Percentiles rank a stretch among this genome's conserved stretches.
phyloP scores from a whole-genome alignment of 345 rosid species.

The Dimocarpus longan region DNA sequence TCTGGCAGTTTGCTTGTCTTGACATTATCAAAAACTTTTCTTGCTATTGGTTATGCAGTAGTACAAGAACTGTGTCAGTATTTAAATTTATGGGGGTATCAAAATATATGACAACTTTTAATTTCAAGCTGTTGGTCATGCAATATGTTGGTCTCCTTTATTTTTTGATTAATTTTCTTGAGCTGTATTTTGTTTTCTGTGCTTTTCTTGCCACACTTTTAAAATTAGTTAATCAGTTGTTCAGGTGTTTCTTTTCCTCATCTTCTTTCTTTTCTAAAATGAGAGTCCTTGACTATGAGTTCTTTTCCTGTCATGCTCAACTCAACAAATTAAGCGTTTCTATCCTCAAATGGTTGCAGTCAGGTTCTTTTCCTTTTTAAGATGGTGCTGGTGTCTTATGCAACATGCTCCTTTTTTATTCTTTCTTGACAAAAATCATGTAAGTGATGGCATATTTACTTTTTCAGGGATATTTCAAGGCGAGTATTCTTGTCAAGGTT shows the following conservation, averaged over 20 bases:
- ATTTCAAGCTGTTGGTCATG: slow-evolving; percentile 3
- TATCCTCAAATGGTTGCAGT: neutral
- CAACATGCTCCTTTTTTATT: neutral
- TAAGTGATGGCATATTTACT: neutral
- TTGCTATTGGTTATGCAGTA: slow-evolving; percentile 5
- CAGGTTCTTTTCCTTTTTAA: neutral
- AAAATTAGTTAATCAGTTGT: neutral
- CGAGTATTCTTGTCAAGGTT: slow-evolving; percentile 60
- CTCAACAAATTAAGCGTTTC: neutral
- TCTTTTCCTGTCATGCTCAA: neutral
- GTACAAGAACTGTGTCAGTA: neutral
- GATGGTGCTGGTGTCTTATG: neutral
- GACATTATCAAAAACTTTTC: neutral
- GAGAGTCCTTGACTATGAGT: neutral
- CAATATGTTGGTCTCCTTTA: neutral
- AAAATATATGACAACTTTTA: neutral
- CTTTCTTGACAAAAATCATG: neutral
- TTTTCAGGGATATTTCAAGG: slow-evolving; percentile 70
- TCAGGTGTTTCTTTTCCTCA: neutral
- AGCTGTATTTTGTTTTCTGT: neutral
- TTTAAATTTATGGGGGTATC: neutral
- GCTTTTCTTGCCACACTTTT: neutral
- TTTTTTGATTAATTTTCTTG: neutral
- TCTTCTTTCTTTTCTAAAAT: too few species aligned
- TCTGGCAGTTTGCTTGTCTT: neutral